Conservation (phyloP, 352 stramenopile genomes). For the Pseudoperonospora humuli region DNA sequence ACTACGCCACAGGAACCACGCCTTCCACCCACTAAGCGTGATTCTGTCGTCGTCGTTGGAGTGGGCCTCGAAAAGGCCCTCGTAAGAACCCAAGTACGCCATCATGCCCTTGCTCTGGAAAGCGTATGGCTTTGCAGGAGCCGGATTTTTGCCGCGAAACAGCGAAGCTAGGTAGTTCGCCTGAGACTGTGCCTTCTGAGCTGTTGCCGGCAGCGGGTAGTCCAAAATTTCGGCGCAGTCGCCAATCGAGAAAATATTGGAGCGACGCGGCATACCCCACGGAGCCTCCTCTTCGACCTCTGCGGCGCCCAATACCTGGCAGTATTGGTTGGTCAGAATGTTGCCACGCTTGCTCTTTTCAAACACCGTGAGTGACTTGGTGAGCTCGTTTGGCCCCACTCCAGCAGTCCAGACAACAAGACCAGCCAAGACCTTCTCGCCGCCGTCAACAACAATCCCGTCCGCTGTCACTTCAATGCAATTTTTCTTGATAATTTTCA, state of each 20-base stretch:
- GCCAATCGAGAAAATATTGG: conserved; percentile 92
- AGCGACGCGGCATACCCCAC: conserved; percentile 57
- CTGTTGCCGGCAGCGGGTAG: conserved; percentile 86
- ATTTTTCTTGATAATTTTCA: conserved; percentile 77
- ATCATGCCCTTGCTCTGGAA: conserved; percentile 89
- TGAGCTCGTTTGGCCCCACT: conserved; percentile 73
- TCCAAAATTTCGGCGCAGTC: conserved; percentile 88
- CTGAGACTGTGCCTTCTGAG: conserved; percentile 86
- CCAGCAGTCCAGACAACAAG: conserved; percentile 75
- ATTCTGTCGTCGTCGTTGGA: conserved; percentile 39
- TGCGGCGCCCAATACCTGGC: conserved; percentile 56
- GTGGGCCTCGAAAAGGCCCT: conserved; percentile 85
- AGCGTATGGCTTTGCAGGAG: conserved; percentile 46
- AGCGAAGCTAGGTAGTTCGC: conserved; percentile 54
- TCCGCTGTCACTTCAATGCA: conserved; percentile 57
- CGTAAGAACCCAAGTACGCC: conserved; percentile 90
- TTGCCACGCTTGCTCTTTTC: conserved; percentile 77
- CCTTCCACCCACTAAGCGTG: conserved; percentile 79
- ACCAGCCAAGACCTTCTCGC: conserved; percentile 46
- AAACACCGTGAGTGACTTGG: conserved; percentile 60
- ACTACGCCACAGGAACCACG: conserved; percentile 90
- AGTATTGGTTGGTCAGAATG: conserved; percentile 80
- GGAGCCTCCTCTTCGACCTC: conserved; percentile 48
- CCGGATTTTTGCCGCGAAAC: conserved; percentile 45
- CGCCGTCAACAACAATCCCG: conserved; percentile 53